Conservation (phyloP, 2,329 filamentous ascomycete species). For the Aspergillus spinulosporus region DNA sequence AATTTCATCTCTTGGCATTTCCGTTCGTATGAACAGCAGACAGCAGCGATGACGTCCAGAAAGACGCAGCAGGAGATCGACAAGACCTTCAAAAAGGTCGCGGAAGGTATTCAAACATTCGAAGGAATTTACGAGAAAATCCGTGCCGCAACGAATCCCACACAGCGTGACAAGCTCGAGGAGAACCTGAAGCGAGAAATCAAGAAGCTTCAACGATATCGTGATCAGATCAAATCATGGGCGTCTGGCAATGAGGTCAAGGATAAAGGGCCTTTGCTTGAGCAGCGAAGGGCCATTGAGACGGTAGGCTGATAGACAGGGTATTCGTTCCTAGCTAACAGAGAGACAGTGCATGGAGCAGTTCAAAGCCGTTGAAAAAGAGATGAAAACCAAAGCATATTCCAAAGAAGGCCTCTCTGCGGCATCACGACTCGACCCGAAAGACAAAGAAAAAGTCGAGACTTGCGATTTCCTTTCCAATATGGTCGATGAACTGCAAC, state of each 20-base stretch:
- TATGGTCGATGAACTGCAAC: constrained; percentile 90
- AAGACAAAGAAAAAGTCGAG: constrained; percentile 91
- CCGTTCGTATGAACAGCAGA: constrained; percentile 27
- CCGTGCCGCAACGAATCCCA: constrained; percentile 82
- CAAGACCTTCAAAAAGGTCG: constrained; percentile 98
- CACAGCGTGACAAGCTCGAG: constrained; percentile 97
- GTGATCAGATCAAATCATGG: constrained; percentile 99
- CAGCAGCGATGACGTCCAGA: constrained; percentile 75
- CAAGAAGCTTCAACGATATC: constrained; percentile 96
- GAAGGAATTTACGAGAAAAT: constrained; percentile 98
- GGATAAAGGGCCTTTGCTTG: constrained; percentile 92
- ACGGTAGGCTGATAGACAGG: constrained; percentile 62
- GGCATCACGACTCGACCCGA: constrained; percentile 91
- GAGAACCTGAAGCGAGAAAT: constrained; percentile 98
- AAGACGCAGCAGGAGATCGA: constrained; percentile 98
- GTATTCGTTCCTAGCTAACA: constrained; percentile 27
- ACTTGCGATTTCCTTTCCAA: constrained; percentile 79
- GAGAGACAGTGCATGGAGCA: constrained; percentile 73
- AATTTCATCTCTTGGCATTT: constrained; percentile 23
- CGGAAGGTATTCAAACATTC: constrained; percentile 88
- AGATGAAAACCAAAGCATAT: constrained; percentile 99
- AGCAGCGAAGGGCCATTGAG: constrained; percentile 94
- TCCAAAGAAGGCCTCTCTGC: constrained; percentile 96
- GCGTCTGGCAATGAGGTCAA: constrained; percentile 98
- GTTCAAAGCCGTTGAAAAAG: constrained; percentile 99